Conservation (phyloP, 1,139 yeast genomes). For the Hanseniaspora sp. region DNA sequence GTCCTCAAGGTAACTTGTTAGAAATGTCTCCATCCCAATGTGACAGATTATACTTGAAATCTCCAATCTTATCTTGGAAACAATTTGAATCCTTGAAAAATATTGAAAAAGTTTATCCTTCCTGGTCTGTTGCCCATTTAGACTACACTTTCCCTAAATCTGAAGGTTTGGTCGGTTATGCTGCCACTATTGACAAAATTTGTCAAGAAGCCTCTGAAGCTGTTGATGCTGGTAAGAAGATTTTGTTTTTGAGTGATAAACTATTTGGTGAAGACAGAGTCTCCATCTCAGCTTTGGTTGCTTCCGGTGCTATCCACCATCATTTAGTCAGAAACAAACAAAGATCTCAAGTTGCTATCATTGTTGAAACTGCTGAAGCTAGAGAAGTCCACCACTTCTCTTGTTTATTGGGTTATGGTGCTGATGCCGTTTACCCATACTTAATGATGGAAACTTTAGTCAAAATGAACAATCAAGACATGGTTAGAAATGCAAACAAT, state of each 20-base stretch:
- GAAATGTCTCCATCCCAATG: slow-evolving; percentile 91
- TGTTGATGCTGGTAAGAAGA: slow-evolving; percentile 61
- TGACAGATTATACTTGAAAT: slow-evolving; percentile 67
- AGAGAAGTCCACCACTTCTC: slow-evolving; percentile 95
- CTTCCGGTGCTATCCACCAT: slow-evolving; percentile 96
- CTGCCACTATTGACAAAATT: slow-evolving; percentile 71
- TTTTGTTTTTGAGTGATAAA: slow-evolving; percentile 68
- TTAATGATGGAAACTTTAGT: slow-evolving; percentile 80
- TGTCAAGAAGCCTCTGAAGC: slow-evolving; percentile 83
- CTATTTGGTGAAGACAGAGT: slow-evolving; percentile 50
- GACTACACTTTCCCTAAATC: slow-evolving; percentile 82
- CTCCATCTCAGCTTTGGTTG: slow-evolving; percentile 79
- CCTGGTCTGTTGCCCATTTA: slow-evolving; percentile 71
- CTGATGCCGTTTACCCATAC: slow-evolving; percentile 91
- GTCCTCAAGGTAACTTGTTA: slow-evolving; percentile 91
- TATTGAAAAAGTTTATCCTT: slow-evolving; percentile 64
- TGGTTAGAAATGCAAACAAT: slow-evolving; percentile 45
- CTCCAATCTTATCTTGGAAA: slow-evolving; percentile 67
- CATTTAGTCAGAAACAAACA: slow-evolving; percentile 91
- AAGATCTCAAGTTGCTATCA: slow-evolving; percentile 86
- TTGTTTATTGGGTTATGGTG: slow-evolving; percentile 92
- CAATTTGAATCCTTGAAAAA: slow-evolving; percentile 66
- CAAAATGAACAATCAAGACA: slow-evolving; percentile 72
- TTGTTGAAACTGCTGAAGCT: slow-evolving; percentile 92
- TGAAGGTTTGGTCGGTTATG: slow-evolving; percentile 79